phyloP scores from a whole-genome alignment of 2,329 filamentous ascomycete genomes.

The Paecilomyces dactylethromorphus region DNA sequence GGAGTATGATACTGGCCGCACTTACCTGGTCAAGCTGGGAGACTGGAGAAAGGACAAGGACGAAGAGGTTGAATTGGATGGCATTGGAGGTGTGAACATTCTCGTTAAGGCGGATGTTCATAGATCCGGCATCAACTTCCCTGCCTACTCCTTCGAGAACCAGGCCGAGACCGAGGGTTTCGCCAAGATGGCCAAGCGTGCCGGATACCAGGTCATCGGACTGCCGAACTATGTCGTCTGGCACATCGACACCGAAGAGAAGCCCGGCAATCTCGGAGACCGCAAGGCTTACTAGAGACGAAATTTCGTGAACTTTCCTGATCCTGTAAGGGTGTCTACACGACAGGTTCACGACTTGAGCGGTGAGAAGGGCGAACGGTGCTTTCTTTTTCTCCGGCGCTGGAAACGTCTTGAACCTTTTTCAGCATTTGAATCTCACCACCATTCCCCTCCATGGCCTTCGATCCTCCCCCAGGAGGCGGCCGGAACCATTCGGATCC shows the following conservation, averaged over 20 bases:
- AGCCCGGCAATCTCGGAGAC: constrained; percentile 63
- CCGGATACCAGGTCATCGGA: constrained; percentile 86
- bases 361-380: constrained; percentile 2
- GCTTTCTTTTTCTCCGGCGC: constrained; percentile 11
- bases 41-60: constrained; percentile 91
- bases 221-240: constrained; percentile 97
- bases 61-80: constrained; percentile 85
- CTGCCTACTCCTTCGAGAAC: constrained; percentile 93
- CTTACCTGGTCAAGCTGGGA: constrained; percentile 84
- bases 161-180: constrained; percentile 98
- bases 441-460: constrained; percentile 5
- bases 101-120: constrained; percentile 97
- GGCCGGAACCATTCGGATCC: constrained; percentile 4
- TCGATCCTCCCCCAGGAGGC: background rate
- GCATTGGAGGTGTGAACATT: constrained; percentile 95
- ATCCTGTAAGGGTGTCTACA: background rate
- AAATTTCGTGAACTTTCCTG: background rate
- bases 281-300: constrained; percentile 30
- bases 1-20: constrained; percentile 83
- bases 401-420: background rate
- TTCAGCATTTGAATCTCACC: background rate
- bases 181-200: constrained; percentile 95
- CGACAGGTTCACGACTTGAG: background rate
- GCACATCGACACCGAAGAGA: constrained; percentile 97
- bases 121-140: constrained; percentile 95